Percentiles rank a stretch among this genome's conserved stretches.
Conservation (phyloP, 129 eudicot species). For the Mikania micrantha region DNA sequence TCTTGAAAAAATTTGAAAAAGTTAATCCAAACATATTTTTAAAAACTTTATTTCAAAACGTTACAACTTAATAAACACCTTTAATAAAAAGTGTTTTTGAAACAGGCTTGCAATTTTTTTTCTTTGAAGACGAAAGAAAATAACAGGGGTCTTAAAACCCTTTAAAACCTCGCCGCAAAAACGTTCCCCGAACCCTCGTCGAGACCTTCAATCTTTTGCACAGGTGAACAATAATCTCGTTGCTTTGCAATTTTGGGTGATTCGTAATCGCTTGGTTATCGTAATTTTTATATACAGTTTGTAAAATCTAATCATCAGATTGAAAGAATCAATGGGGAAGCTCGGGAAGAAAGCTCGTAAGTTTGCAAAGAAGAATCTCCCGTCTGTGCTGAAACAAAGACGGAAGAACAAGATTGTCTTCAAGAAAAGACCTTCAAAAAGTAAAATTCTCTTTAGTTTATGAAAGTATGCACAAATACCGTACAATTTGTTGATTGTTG, state of each 20-base stretch:
- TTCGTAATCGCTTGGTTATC: too few relatives aligned
- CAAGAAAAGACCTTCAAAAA: slow-evolving; percentile 47
- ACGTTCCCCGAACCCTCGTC: slow-evolving; percentile 9
- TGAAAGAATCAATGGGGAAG: slow-evolving; percentile 58
- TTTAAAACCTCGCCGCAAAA: neutral
- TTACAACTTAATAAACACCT: too few relatives aligned
- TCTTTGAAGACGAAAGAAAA: too few relatives aligned
- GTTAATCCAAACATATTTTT: too few relatives aligned
- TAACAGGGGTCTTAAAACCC: too few relatives aligned
- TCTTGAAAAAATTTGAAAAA: too few relatives aligned
- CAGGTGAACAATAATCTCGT: slow-evolving; percentile 10
- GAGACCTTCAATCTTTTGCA: neutral
- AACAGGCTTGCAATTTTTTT: too few relatives aligned
- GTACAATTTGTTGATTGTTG: too few relatives aligned
- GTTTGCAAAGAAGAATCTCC: slow-evolving; percentile 92
- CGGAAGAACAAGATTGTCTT: slow-evolving; percentile 57
- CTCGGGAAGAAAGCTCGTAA: slow-evolving; percentile 94
- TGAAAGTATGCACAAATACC: too few relatives aligned
- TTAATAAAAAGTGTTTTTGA: too few relatives aligned
- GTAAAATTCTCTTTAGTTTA: slow-evolving; percentile 30
- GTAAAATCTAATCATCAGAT: slow-evolving; percentile 6
- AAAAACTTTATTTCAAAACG: too few relatives aligned
- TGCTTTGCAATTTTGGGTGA: neutral
- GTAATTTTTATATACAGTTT: neutral
- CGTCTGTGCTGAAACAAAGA: slow-evolving; percentile 44